Conservation (phyloP, 1,284 basidiomycete species). For the Apiotrichum siamense region DNA sequence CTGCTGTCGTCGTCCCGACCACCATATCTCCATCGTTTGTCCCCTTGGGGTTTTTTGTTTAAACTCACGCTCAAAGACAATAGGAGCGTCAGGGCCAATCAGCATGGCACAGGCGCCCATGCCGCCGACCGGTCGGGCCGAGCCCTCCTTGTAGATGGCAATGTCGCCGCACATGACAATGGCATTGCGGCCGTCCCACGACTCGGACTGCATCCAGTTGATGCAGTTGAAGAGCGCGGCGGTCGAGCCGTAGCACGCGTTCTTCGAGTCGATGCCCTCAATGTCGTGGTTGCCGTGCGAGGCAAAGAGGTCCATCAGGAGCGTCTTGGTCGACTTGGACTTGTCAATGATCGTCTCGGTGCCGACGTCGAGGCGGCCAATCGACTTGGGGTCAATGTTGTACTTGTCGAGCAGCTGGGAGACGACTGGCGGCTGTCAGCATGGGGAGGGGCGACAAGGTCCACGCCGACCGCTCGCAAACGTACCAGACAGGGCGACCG, state of each 20-base stretch:
- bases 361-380: slow-evolving; percentile 95
- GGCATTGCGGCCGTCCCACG: slow-evolving; percentile 98
- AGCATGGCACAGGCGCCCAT: slow-evolving; percentile 93
- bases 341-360: slow-evolving; percentile 99
- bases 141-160: slow-evolving; percentile 95
- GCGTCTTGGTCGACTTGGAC: slow-evolving; percentile 97
- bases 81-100: slow-evolving; percentile 91
- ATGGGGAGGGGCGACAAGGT: not conserved
- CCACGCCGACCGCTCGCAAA: slow-evolving; percentile 14
- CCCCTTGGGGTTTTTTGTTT: not conserved
- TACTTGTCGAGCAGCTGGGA: slow-evolving; percentile 85
- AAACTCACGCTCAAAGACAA: slow-evolving; percentile 86
- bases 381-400: slow-evolving; percentile 91
- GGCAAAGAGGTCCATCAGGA: slow-evolving; percentile 96
- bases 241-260: slow-evolving; percentile 98
- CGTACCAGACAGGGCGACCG: slow-evolving; percentile 87
- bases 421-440: slow-evolving; percentile 57
- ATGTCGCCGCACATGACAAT: slow-evolving; percentile 98
- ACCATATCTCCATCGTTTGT: not conserved
- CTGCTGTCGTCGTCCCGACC: not conserved
- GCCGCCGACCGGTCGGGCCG: slow-evolving; percentile 91
- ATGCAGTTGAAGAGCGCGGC: slow-evolving; percentile 96
- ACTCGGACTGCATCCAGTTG: slow-evolving; percentile 93
- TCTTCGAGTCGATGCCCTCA: slow-evolving; percentile 98
- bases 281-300: slow-evolving; percentile 86